Evolutionary conservation across 2,329 filamentous ascomycete genomes (phyloP).

Genomic region (Hypoxylon sp.): DNA sequence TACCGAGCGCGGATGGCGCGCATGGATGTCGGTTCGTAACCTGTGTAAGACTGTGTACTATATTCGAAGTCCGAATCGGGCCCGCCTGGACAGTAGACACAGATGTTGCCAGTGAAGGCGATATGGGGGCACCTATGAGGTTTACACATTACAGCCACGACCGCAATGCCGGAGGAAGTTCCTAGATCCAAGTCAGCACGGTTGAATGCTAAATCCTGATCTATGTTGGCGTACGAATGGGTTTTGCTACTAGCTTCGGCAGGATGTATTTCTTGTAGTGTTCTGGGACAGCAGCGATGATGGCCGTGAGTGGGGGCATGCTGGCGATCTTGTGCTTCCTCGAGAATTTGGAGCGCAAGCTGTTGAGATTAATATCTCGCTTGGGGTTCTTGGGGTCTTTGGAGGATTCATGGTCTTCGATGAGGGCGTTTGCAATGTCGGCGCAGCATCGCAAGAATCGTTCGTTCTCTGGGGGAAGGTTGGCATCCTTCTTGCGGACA

Average conservation of each 20-base stretch:
- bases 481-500: slow-evolving; percentile 76
- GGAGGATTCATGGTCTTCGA: slow-evolving; percentile 90
- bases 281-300: slow-evolving; percentile 98
- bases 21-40: slow-evolving; percentile 99
- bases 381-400: slow-evolving; percentile 78
- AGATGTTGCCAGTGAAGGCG: slow-evolving; percentile 98
- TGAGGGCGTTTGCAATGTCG: slow-evolving; percentile 92
- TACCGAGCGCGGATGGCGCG: slow-evolving; percentile 96
- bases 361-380: slow-evolving; percentile 93
- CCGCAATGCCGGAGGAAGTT: slow-evolving; percentile 95
- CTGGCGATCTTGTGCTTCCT: slow-evolving; percentile 92
- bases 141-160: slow-evolving; percentile 99
- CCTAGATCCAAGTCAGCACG: slow-evolving; percentile 34
- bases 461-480: slow-evolving; percentile 92
- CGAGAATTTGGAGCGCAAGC: slow-evolving; percentile 84
- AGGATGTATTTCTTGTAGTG: slow-evolving; percentile 99
- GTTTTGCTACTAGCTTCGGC: slow-evolving; percentile 95
- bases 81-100: slow-evolving; percentile 97
- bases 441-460: slow-evolving; percentile 94
- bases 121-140: slow-evolving; percentile 98
- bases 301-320: slow-evolving; percentile 92
- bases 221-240: slow-evolving; percentile 70
- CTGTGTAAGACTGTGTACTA: slow-evolving; percentile 98
- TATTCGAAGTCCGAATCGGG: slow-evolving; percentile 99
- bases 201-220: neutral